Conservation (phyloP, 495 filamentous ascomycete species). For the Annulohypoxylon nitens region DNA sequence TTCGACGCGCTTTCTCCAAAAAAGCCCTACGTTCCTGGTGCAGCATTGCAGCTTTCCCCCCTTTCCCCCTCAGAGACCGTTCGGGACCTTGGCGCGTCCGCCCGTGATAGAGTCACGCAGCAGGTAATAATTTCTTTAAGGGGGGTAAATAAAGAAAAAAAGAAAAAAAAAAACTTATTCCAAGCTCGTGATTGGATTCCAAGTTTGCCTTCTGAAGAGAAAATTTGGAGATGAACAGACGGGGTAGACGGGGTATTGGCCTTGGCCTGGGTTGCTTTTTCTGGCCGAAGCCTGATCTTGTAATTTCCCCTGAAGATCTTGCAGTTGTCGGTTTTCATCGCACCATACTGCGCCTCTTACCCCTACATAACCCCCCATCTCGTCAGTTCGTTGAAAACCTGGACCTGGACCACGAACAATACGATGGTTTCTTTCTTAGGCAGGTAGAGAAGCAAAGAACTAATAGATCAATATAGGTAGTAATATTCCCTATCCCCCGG, state of each 20-base stretch:
- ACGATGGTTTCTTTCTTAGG: not conserved
- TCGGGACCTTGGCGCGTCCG: conserved; percentile 39
- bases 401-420: not conserved
- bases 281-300: conserved; percentile 6
- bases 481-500: not conserved
- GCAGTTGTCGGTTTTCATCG: not conserved
- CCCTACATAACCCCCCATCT: not conserved
- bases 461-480: not conserved
- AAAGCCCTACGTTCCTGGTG: conserved; percentile 8
- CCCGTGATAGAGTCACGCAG: conserved; percentile 41
- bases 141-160: conserved; percentile 13
- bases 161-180: not conserved
- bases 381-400: not conserved
- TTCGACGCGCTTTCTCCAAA: conserved; percentile 32
- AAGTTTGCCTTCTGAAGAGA: conserved; percentile 20
- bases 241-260: not conserved
- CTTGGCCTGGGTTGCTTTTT: not conserved
- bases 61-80: conserved; percentile 28
- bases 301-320: conserved; percentile 34
- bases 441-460: not conserved
- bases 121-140: conserved; percentile 19
- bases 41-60: conserved; percentile 24
- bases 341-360: conserved; percentile 8
- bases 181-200: conserved; percentile 26
- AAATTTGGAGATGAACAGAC: conserved; percentile 14